These are phyloP conservation scores for Solanum boliviense DNA, from an alignment of 257 asterid genomes.

Conservation along the genomic window DNA sequence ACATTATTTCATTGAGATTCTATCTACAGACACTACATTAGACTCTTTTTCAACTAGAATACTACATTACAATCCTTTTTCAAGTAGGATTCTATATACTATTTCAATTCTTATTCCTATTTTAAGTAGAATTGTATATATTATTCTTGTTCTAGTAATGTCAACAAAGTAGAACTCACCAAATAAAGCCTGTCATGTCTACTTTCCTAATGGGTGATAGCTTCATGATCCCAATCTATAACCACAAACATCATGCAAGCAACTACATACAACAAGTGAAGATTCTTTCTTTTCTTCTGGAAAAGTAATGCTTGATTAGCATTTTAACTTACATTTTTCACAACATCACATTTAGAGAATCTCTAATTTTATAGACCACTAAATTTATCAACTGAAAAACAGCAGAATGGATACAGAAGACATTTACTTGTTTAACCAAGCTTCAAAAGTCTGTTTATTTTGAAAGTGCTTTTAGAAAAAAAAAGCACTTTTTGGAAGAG, in stretches of 20 bases:
- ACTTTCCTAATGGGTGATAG: background rate
- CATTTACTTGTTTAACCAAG: background rate
- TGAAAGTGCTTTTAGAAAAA: background rate
- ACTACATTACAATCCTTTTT: too few species aligned
- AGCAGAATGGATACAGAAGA: background rate
- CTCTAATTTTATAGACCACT: background rate
- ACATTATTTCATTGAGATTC: too few species aligned
- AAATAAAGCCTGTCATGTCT: background rate
- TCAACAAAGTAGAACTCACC: background rate
- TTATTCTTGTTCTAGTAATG: background rate
- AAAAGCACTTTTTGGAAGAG: background rate
- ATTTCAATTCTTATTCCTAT: background rate
- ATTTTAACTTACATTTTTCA: background rate
- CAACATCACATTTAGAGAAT: background rate
- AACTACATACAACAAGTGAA: background rate
- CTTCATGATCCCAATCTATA: background rate
- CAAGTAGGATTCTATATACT: background rate
- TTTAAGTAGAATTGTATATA: too few species aligned
- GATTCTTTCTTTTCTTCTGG: background rate
- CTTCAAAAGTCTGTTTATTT: background rate
- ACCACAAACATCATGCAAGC: background rate
- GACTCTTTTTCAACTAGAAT: too few species aligned
- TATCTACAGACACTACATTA: too few species aligned
- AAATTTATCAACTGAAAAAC: background rate
- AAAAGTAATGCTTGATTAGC: background rate